phyloP scores from a whole-genome alignment of 768 basidiomycete species.

The Collybiopsis luxurians region DNA sequence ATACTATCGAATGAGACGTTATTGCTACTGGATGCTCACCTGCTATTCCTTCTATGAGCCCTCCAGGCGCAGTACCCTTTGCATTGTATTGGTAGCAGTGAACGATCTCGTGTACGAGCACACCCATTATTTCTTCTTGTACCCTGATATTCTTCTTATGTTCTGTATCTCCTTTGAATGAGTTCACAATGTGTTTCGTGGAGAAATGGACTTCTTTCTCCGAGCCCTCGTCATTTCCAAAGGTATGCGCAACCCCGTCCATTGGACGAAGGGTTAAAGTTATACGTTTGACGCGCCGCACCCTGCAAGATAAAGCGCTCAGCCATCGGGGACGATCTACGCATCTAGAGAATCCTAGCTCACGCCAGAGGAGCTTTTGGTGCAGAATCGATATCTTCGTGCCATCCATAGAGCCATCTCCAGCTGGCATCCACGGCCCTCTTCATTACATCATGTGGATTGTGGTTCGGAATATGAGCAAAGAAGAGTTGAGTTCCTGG shows the following conservation, averaged over 20 bases:
- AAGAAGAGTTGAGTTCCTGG: constrained; percentile 59
- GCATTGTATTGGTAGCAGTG: constrained; percentile 78
- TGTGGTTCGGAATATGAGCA: constrained; percentile 29
- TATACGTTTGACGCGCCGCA: constrained; percentile 48
- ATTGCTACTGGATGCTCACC: constrained; percentile 36
- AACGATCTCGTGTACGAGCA: constrained; percentile 73
- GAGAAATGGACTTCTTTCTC: constrained; percentile 78
- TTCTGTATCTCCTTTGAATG: constrained; percentile 38
- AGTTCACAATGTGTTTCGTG: constrained; percentile 55
- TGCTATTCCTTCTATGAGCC: constrained; percentile 78
- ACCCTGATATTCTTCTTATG: constrained; percentile 46
- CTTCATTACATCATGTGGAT: constrained; percentile 37
- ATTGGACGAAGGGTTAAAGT: constrained; percentile 61
- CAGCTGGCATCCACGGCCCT: constrained; percentile 50
- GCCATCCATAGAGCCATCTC: constrained; percentile 33
- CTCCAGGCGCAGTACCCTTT: constrained; percentile 56
- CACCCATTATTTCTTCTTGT: constrained; percentile 64
- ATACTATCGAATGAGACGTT: neutral
- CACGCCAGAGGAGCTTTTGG: constrained; percentile 1
- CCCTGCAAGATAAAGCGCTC: neutral
- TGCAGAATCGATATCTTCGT: constrained; percentile 25
- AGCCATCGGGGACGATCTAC: neutral
- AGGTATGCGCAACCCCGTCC: constrained; percentile 70
- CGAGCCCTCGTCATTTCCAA: constrained; percentile 36
- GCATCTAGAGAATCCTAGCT: neutral